Conservation (phyloP, 1,284 basidiomycete genomes). For the Megacollybia platyphylla region DNA sequence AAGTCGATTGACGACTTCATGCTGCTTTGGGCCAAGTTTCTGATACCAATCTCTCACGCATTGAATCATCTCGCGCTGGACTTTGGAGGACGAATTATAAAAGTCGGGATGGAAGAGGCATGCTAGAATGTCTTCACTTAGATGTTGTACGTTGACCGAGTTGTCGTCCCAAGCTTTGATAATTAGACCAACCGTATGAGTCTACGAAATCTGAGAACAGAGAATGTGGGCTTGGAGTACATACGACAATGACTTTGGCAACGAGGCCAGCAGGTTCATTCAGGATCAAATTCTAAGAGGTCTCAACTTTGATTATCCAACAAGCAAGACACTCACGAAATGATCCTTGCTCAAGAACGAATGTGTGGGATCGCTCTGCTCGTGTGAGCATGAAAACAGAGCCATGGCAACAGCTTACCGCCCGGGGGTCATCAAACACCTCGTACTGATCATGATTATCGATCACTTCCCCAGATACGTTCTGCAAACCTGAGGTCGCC, state of each 20-base stretch:
- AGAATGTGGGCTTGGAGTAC: constrained; percentile 10
- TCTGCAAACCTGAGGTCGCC: constrained; percentile 48
- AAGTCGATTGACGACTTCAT: constrained; percentile 48
- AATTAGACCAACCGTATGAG: constrained; percentile 44
- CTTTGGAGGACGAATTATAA: constrained; percentile 49
- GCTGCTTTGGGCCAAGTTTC: constrained; percentile 35
- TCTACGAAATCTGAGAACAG: constrained; percentile 19
- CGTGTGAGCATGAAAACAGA: constrained; percentile 2
- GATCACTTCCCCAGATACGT: constrained; percentile 66
- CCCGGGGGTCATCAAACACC: constrained; percentile 69
- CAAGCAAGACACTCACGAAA: constrained; percentile 37
- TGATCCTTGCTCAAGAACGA: constrained; percentile 76
- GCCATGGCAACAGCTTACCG: constrained; percentile 28
- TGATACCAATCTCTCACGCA: constrained; percentile 52
- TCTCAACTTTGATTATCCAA: constrained; percentile 1
- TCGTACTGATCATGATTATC: constrained; percentile 73
- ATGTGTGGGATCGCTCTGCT: constrained; percentile 74
- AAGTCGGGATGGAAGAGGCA: constrained; percentile 86
- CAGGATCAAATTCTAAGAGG: constrained; percentile 48
- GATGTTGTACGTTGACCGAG: constrained; percentile 42
- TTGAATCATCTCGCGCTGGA: constrained; percentile 73
- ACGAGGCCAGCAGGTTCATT: constrained; percentile 74
- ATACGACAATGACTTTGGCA: constrained; percentile 56
- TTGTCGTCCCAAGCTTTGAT: constrained; percentile 79
- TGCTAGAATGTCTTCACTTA: constrained; percentile 57